Evolutionary conservation across 2,329 filamentous ascomycete genomes (phyloP), one percentile per base, ranked within the genome.

Genomic region (Leptographium galeiforme): DNA sequence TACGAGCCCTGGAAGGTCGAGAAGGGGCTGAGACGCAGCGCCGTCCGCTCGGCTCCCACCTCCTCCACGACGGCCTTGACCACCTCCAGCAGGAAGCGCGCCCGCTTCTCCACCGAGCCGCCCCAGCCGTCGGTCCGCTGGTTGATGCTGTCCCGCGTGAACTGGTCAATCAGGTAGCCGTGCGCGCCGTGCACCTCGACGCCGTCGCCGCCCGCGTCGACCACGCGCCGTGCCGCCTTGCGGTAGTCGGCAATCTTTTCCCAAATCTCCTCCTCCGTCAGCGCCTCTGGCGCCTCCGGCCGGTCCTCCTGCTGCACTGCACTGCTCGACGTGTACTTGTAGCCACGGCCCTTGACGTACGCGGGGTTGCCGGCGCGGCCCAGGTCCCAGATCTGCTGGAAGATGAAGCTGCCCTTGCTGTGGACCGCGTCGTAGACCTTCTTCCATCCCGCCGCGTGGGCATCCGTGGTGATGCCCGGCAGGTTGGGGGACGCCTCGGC

Each of bases 151-250:
- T 86, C 85, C 0, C 79, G 81, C 4, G 89, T 56, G 70, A 91
- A 93, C 4, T 72, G 69, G 60, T 82, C 79, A 0, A 91, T 69
- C 0, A 94, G 74, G 63, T 91, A 93, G 0, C 87, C 87, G 61
- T 93, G 87, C 0, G 86, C 88, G 59, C 77, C 79, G 69, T 93
- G 88, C 50, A 94, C 79, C 66, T 82, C 83, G 13, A 87, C 74
- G 5, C 79, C 79, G 60, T 87, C 83, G 57, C 83, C 82, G 0
- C 85, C 86, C 0, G 78, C 80, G 25, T 72, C 70, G 2, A 87
- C 63, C 0, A 84, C 76, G 13, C 78, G 69, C 59, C 73, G 70
- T 0, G 74, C 68, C 0, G 73, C 73, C 0, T 71, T 74, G 1
- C 72, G 75, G 67, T 77, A 89, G 2, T 77, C 77, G 6, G 64